phyloP scores from a whole-genome alignment of 2,329 filamentous ascomycete species.

The Hymenoscyphus fructigenus region DNA sequence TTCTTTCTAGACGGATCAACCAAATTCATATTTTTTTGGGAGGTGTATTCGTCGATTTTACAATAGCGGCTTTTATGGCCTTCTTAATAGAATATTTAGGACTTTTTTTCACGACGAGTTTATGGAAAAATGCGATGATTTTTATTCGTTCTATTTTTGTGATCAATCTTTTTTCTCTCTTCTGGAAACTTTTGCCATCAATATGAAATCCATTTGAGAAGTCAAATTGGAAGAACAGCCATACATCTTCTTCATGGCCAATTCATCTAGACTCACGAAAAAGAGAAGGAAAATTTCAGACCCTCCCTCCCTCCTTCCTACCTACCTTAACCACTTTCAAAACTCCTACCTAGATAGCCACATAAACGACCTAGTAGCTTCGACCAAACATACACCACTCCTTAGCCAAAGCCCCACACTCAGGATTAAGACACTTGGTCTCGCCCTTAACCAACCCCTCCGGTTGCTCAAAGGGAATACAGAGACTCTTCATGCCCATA shows the following conservation, averaged over 20 bases:
- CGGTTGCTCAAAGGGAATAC: slow-evolving; percentile 84
- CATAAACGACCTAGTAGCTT: slow-evolving; percentile 40
- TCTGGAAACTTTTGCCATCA: too few relatives aligned
- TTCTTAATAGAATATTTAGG: slow-evolving; percentile 29
- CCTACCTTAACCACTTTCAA: neutral
- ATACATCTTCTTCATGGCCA: neutral
- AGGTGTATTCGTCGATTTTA: slow-evolving; percentile 13
- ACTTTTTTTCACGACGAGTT: neutral
- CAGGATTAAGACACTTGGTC: slow-evolving; percentile 90
- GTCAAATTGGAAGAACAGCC: neutral
- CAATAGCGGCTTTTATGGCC: slow-evolving; percentile 23
- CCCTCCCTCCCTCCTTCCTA: neutral
- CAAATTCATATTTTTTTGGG: slow-evolving; percentile 11
- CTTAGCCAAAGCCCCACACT: slow-evolving; percentile 74
- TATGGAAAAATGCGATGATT: neutral
- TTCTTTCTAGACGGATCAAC: slow-evolving; percentile 16
- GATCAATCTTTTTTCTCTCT: too few relatives aligned
- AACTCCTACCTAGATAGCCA: neutral
- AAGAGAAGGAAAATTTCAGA: neutral
- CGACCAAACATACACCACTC: slow-evolving; percentile 92
- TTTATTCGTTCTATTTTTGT: too few relatives aligned
- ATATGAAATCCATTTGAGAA: too few relatives aligned
- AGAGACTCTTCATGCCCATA: slow-evolving; percentile 76
- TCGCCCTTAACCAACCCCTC: slow-evolving; percentile 73
- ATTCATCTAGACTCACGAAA: neutral